Evolutionary conservation across 768 basidiomycete species (phyloP).

Genomic region (Chalciporus sphaerocephalus): DNA sequence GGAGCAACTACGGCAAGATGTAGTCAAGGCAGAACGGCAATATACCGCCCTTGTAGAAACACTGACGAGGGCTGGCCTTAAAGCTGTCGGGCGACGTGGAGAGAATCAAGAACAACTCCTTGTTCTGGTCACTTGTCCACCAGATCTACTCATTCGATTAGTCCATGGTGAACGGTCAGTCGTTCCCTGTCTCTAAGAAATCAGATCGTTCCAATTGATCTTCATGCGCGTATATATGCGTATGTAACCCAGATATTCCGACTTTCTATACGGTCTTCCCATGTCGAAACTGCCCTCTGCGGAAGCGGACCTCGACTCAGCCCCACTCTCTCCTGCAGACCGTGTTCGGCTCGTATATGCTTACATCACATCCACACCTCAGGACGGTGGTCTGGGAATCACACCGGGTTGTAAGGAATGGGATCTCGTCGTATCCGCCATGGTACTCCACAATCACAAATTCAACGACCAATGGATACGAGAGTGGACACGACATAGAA

Average conservation of each 20-base stretch:
- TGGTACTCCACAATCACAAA: slow-evolving; percentile 77
- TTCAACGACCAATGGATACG: slow-evolving; percentile 80
- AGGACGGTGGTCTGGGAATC: slow-evolving; percentile 85
- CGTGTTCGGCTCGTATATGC: slow-evolving; percentile 74
- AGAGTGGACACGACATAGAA: slow-evolving; percentile 63
- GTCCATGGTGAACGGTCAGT: slow-evolving; percentile 72
- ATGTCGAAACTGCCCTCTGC: slow-evolving; percentile 42
- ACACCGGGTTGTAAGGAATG: slow-evolving; percentile 67
- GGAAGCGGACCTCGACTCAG: slow-evolving; percentile 40
- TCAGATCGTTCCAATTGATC: not conserved
- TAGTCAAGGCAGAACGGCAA: slow-evolving; percentile 61
- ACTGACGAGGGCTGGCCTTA: slow-evolving; percentile 59
- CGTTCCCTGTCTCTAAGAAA: not conserved
- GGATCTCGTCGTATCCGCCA: slow-evolving; percentile 76
- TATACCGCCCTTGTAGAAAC: slow-evolving; percentile 61
- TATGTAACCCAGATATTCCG: slow-evolving; percentile 50
- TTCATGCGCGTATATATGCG: not conserved
- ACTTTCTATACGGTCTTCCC: slow-evolving; percentile 75
- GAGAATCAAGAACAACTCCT: slow-evolving; percentile 71
- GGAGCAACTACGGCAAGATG: slow-evolving; percentile 57
- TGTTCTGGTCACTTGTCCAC: slow-evolving; percentile 70
- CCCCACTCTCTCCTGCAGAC: slow-evolving; percentile 62
- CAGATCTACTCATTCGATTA: slow-evolving; percentile 55
- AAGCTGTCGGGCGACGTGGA: slow-evolving; percentile 73
- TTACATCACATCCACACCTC: slow-evolving; percentile 61